phyloP scores from a whole-genome alignment of 2,329 filamentous ascomycete genomes.

The Dactylellina parvicollis region DNA sequence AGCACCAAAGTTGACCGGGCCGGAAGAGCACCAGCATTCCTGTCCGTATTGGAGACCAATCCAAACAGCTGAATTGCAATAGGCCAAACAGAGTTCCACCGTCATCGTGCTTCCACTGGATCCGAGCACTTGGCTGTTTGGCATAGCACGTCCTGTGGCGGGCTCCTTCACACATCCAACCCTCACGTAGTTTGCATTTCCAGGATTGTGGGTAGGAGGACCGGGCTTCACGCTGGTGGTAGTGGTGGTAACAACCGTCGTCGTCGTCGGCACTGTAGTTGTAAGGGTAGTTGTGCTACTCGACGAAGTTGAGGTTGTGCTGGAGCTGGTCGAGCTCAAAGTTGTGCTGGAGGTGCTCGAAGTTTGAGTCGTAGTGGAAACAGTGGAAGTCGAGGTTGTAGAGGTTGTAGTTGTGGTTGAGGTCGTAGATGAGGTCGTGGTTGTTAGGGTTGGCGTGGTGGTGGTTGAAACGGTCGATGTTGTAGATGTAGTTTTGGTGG shows the following conservation, averaged over 20 bases:
- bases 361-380: neutral
- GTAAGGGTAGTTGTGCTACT: neutral
- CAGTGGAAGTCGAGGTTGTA: neutral
- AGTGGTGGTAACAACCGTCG: neutral
- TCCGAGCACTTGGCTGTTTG: neutral
- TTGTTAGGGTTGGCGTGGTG: slow-evolving; percentile 41
- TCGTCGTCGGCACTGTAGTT: slow-evolving; percentile 5
- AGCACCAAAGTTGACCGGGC: slow-evolving; percentile 51
- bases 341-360: slow-evolving; percentile 4
- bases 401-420: slow-evolving; percentile 13
- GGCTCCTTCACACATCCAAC: slow-evolving; percentile 7
- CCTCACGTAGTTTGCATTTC: slow-evolving; percentile 5
- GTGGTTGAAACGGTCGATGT: slow-evolving; percentile 27
- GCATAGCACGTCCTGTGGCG: neutral
- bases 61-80: slow-evolving; percentile 54
- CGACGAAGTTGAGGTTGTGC: no score
- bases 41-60: slow-evolving; percentile 59
- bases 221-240: no score
- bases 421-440: slow-evolving; percentile 19
- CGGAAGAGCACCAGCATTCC: slow-evolving; percentile 56
- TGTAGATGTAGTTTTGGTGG: neutral
- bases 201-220: no score
- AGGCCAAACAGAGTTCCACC: slow-evolving; percentile 49
- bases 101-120: slow-evolving; percentile 12
- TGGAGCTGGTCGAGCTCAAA: no score